Base-by-base conservation (phyloP, 495 filamentous ascomycete genomes). In the Hypomontagnella submonticulosa region DNA sequence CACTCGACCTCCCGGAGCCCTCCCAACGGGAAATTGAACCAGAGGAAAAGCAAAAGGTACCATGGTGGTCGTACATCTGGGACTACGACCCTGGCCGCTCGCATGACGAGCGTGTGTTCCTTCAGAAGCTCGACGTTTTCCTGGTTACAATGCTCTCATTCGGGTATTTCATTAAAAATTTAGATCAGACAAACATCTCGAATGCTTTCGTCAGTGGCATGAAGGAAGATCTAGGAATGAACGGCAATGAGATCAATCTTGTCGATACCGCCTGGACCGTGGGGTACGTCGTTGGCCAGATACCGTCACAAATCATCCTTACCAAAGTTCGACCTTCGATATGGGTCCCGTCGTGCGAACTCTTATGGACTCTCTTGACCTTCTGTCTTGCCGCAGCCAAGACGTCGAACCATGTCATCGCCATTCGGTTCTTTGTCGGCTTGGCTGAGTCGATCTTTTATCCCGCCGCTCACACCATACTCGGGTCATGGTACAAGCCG, bases 391-490 rank as follows among this genome's bases (percentile, higher is more conserved):
- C 74, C 4, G 68, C 70, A 2, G 69, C 69, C 20, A 73, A 68
- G 37, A 66, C 71, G 18, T 63, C 66, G 37, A 60, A 70, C 34
- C 57, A 70, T 36, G 65, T 77, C 49, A 75, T 74, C 53, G 60
- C 37, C 19, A 65, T 71, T 23, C 76, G 82, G 0, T 82, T 84
- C 60, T 64, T 84, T 15, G 76, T 84, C 1, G 82, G 82, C 9
- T 59, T 83, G 13, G 76, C 78, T 11, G 82, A 84, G 34, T 46
- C 74, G 64, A 78, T 80, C 13, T 79, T 83, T 38, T 79, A 79
- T 1, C 63, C 66, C 7, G 69, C 60, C 3, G 65, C 62, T 4
- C 69, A 71, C 40, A 68, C 58, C n/a, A 69, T 74, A 37, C 57
- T 73, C n/a, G 67, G 67, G 15, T 72, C 67, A 0, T 75, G 73